Evolutionary conservation across 1,284 basidiomycete species (phyloP).

Genomic region (Volvariella volvacea): DNA sequence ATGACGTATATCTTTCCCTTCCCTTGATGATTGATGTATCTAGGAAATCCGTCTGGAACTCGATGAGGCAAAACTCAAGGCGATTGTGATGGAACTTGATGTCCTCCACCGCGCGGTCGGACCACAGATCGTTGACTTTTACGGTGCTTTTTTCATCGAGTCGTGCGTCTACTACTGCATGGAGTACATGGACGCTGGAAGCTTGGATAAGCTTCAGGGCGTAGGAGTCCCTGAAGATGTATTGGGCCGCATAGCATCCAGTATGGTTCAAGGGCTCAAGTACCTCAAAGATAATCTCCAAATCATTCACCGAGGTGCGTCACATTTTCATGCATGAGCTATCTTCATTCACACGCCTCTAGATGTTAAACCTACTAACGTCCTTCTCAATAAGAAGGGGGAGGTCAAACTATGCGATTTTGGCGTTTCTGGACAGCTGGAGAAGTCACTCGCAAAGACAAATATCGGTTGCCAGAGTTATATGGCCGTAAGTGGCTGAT

Average conservation of each 20-base stretch:
- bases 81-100: slow-evolving; percentile 98
- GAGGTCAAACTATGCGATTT: slow-evolving; percentile 97
- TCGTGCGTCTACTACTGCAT: slow-evolving; percentile 99
- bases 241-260: slow-evolving; percentile 76
- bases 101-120: slow-evolving; percentile 91
- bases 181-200: slow-evolving; percentile 98
- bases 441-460: slow-evolving; percentile 94
- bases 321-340: not conserved
- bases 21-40: slow-evolving; percentile 9
- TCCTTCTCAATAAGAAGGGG: slow-evolving; percentile 86
- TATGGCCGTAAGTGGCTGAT: slow-evolving; percentile 77
- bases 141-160: slow-evolving; percentile 98
- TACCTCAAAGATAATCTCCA: slow-evolving; percentile 96
- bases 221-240: slow-evolving; percentile 80
- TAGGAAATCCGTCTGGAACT: slow-evolving; percentile 98
- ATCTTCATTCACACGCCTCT: not conserved
- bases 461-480: slow-evolving; percentile 99
- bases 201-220: slow-evolving; percentile 75
- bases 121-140: slow-evolving; percentile 95
- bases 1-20: slow-evolving; percentile 3
- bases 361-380: slow-evolving; percentile 98
- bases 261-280: slow-evolving; percentile 87
- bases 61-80: slow-evolving; percentile 90
- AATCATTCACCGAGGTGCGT: slow-evolving; percentile 89
- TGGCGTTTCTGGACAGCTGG: slow-evolving; percentile 95